These are phyloP conservation scores for Solanum pimpinellifolium DNA, from an alignment of 257 asterid species.

Conservation along the genomic window DNA sequence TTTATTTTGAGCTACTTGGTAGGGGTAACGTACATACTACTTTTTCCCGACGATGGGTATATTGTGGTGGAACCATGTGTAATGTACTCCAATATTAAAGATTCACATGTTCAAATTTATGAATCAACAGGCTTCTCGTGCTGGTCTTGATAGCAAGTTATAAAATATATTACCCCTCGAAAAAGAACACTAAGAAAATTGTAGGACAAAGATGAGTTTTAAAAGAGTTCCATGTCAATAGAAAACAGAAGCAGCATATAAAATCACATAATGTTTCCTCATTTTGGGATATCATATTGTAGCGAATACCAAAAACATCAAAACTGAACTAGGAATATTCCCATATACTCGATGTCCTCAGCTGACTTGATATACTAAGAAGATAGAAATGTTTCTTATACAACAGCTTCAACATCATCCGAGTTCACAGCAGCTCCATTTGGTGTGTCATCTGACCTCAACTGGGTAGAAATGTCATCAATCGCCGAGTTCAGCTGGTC, in stretches of 20 bases:
- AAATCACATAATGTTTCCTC: neutral
- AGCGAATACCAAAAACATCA: neutral
- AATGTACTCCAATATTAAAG: neutral
- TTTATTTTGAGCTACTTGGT: neutral
- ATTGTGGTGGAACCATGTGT: neutral
- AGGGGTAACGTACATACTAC: neutral
- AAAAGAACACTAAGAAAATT: neutral
- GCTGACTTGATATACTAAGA: neutral
- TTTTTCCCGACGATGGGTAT: neutral
- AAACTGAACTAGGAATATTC: neutral
- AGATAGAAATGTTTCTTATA: slow-evolving; percentile 19
- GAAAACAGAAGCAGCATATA: neutral
- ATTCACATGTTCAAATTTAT: neutral
- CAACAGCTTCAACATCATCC: slow-evolving; percentile 48
- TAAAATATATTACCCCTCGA: neutral
- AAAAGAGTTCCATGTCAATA: neutral
- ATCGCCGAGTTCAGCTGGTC: slow-evolving; percentile 77
- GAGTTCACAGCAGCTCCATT: slow-evolving; percentile 49
- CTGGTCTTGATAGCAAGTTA: neutral
- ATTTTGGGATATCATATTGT: neutral
- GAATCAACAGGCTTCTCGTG: neutral
- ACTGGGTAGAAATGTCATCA: slow-evolving; percentile 52
- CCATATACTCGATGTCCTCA: neutral
- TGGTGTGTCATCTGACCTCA: slow-evolving; percentile 35
- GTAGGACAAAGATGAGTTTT: neutral